Percentiles rank a stretch among this genome's conserved stretches.
Conservation (phyloP, 2,329 filamentous ascomycete genomes). For the Botrytis aclada region DNA sequence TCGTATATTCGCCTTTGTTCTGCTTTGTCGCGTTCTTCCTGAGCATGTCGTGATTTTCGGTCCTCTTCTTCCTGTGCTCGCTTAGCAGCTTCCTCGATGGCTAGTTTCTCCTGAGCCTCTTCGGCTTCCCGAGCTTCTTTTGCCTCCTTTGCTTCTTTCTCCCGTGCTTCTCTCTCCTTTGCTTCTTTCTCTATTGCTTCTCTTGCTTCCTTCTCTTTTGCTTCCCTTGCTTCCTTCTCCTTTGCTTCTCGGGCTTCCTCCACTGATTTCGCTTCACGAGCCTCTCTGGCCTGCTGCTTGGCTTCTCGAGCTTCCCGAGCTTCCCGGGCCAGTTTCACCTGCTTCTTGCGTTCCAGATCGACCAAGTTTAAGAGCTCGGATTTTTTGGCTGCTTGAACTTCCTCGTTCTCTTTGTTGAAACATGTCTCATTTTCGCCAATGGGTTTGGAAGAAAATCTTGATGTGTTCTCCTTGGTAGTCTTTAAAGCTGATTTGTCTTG, state of each 20-base stretch:
- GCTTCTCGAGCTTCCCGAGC: conserved; percentile 39
- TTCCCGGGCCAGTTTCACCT: conserved; percentile 25
- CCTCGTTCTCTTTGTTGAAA: conserved; percentile 38
- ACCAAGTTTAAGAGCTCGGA: conserved; percentile 29
- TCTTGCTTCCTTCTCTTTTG: conserved; percentile 36
- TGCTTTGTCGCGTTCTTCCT: conserved; percentile 36
- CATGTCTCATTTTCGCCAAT: conserved; percentile 29
- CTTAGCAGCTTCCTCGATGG: conserved; percentile 38
- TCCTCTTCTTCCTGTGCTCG: conserved; percentile 33
- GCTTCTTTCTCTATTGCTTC: conserved; percentile 28
- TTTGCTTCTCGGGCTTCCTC: conserved; percentile 35
- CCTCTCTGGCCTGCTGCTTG: conserved; percentile 26
- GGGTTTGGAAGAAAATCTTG: background rate
- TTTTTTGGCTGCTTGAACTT: conserved; percentile 35
- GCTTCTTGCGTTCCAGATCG: conserved; percentile 31
- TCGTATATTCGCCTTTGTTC: conserved; percentile 38
- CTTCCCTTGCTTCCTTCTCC: conserved; percentile 32
- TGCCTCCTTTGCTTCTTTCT: conserved; percentile 25
- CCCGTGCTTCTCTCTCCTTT: conserved; percentile 23
- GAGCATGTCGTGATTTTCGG: conserved; percentile 31
- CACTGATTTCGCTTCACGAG: conserved; percentile 30
- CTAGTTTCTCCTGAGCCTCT: conserved; percentile 31
- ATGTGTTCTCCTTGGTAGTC: background rate
- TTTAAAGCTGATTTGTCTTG: conserved; percentile 23
- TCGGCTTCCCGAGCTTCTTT: conserved; percentile 28